A percentile compares a stretch with the other conserved stretches of the same genome.
phyloP scores from a whole-genome alignment of 805 yeast species.

The Zygotorulaspora chibaensis region DNA sequence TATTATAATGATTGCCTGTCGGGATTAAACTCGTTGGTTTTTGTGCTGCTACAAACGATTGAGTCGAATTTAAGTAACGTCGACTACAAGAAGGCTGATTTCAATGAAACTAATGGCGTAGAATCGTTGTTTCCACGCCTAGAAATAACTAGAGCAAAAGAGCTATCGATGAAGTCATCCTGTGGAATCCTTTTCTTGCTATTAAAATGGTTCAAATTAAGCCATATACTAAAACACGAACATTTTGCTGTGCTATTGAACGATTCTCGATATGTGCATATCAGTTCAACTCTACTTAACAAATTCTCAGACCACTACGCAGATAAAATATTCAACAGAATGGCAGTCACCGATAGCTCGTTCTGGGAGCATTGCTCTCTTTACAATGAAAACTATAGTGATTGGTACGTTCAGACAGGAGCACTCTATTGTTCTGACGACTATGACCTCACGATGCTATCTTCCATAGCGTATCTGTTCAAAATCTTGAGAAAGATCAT shows the following conservation, averaged over 20 bases:
- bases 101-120: constrained; percentile 9
- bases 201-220: constrained; percentile 71
- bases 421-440: neutral
- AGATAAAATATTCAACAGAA: constrained; percentile 32
- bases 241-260: constrained; percentile 65
- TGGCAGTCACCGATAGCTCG: constrained; percentile 16
- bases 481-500: constrained; percentile 54
- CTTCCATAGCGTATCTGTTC: constrained; percentile 35
- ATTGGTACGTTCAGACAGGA: constrained; percentile 1
- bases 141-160: constrained; percentile 59
- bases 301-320: constrained; percentile 29
- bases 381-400: constrained; percentile 12
- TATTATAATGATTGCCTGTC: constrained; percentile 54
- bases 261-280: constrained; percentile 57
- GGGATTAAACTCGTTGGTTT: constrained; percentile 57
- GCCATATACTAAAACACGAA: constrained; percentile 76
- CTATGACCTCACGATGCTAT: constrained; percentile 12
- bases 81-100: constrained; percentile 19
- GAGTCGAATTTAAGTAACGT: constrained; percentile 42
- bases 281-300: constrained; percentile 24
- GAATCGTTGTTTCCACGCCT: constrained; percentile 32
- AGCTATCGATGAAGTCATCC: constrained; percentile 55
- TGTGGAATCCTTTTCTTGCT: constrained; percentile 50
- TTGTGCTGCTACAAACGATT: constrained; percentile 61
- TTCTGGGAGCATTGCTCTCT: constrained; percentile 32